Evolutionary conservation across 1,284 basidiomycete genomes (phyloP), one percentile per base, ranked within the genome.

Genomic region (Tilletia setariae): DNA sequence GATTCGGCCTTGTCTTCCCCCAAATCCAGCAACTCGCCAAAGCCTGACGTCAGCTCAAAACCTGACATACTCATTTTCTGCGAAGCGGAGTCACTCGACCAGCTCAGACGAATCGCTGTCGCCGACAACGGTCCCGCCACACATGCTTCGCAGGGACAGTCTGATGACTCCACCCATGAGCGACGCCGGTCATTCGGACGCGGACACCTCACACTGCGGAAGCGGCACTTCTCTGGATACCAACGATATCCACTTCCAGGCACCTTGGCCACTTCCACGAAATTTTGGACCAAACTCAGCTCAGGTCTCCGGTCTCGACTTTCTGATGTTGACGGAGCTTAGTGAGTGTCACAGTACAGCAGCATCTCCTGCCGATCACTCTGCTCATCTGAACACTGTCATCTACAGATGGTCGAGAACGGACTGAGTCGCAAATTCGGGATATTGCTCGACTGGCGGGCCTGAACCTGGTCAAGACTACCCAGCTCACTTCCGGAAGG

Each of bases 391-490:
- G n/a, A n/a, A n/a, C n/a, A n/a, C n/a, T n/a, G n/a, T n/a, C n/a
- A n/a, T n/a, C n/a, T n/a, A n/a, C 28, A 61, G 56, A 61, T 30
- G 56, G 56, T 7, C 56, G 56, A 8, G 56, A 61, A 21, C 56
- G 56, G 9, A 61, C 56, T 19, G 56, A 61, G 28, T 25, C 56
- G 7, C 56, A 61, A 21, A 61, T 61, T 16, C 25, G 56, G 19
- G n/a, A 15, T 30, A 32, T 61, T 30, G 56, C 56, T 9, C 16
- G 16, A 30, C 28, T 25, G 13, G 56, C 56, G 11, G 56, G 56
- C 15, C 56, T 61, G 15, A 16, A 61, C 28, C 32, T 61, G 25
- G 56, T 61, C 30, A 28, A 61, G 19, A 61, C 56, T 16, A 61
- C 56, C 30, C n/a, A 16, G 15, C 28, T 61, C 25, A 61, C 56